Evolutionary conservation across 2,329 filamentous ascomycete species (phyloP), one percentile per base, ranked within the genome.

Genomic region (Pestalotiopsis sp.): DNA sequence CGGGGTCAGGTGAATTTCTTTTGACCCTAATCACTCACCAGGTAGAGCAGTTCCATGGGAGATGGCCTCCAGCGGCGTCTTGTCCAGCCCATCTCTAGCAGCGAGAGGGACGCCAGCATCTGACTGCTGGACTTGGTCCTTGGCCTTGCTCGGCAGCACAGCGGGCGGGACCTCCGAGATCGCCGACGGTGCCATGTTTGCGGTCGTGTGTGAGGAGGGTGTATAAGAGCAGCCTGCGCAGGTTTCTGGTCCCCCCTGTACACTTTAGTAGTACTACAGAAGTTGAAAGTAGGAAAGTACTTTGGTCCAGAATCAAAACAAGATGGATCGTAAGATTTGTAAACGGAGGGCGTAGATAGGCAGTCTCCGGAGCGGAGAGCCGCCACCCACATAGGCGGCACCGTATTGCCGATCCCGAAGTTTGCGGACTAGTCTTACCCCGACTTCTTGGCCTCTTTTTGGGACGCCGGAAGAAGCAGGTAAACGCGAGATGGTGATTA

Each of bases 61-160:
- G 55, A 79, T 78, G 40, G 78, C 78, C 67, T 79, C 77, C 35
- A 79, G 68, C 2, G 78, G 77, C 13, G 78, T 79, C 65, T 71
- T 72, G 62, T 78, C 74, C 67, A 73, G 69, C 39, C 57, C 70
- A 6, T 57, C 61, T 48, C 64, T 59, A 9, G 30, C 30, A 35
- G 30, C 30, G n/a, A 56, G 17, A 38, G 48, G 56, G 48, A 71
- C 65, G 22, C 35, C 60, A 10, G 57, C 64, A 17, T 60, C 40
- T n/a, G 70, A 67, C n/a, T 66, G 60, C 20, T 66, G 56, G 44
- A 52, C 44, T 38, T 71, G 70, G 64, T 68, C 71, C 52, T 68
- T 65, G 22, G 62, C 68, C 59, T 72, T 73, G 59, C 69, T 66
- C 24, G 70, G 60, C 40, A 72, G 61, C 24, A 63, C 67, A 62